Conservation (phyloP, 1,139 yeast species). For the Blastobotrys niveus region DNA sequence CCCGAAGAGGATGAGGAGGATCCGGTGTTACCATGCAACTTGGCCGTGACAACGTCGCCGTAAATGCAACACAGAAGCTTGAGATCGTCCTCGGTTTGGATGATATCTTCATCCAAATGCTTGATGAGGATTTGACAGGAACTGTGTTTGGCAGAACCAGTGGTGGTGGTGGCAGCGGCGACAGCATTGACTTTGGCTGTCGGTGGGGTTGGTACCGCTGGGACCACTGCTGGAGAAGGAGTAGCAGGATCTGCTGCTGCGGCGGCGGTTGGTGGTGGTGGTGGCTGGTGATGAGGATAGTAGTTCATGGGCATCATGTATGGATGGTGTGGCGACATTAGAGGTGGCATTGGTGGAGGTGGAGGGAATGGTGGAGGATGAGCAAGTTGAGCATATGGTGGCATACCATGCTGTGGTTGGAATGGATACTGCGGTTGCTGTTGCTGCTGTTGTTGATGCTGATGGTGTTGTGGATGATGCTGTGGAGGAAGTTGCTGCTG, state of each 20-base stretch:
- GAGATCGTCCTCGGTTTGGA: slow-evolving; percentile 11
- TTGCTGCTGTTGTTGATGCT: background rate
- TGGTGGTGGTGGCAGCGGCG: background rate
- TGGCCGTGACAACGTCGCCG: slow-evolving; percentile 9
- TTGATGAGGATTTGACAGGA: slow-evolving; percentile 8
- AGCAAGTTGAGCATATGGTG: background rate
- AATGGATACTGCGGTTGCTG: background rate
- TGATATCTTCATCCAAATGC: slow-evolving; percentile 7
- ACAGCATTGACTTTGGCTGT: background rate
- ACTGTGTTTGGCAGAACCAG: background rate
- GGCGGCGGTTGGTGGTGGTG: slow-evolving; percentile 1
- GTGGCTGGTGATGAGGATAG: background rate
- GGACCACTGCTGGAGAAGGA: background rate
- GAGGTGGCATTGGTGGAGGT: slow-evolving; percentile 2
- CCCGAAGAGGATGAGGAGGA: background rate
- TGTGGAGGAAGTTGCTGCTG: slow-evolving; percentile 1
- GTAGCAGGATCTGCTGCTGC: background rate
- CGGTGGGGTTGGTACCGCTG: background rate
- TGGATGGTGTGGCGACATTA: slow-evolving; percentile 1
- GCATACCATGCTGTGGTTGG: background rate
- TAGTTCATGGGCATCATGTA: slow-evolving; percentile 1
- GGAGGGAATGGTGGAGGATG: background rate
- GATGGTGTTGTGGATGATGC: background rate
- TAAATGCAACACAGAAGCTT: slow-evolving; percentile 9
- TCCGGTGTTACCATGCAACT: background rate